A percentile compares a stretch with the other conserved stretches of the same genome.
These are phyloP conservation scores for Hemisphaericaspora subhashii DNA, from an alignment of 1,139 yeast genomes.

Conservation along the genomic window DNA sequence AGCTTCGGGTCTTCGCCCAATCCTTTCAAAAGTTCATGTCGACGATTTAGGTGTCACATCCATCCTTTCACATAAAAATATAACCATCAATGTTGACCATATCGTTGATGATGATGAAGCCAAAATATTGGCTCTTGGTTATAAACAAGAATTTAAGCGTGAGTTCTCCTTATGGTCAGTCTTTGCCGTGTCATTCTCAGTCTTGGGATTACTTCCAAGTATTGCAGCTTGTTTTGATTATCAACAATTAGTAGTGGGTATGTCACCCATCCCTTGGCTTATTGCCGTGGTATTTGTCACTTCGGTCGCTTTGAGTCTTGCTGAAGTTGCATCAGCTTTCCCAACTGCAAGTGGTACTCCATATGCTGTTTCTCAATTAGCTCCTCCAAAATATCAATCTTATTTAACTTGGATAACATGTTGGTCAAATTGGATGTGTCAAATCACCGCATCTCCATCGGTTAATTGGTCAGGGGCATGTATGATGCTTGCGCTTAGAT, in stretches of 20 bases:
- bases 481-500: slow-evolving; percentile 56
- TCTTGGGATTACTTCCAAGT: slow-evolving; percentile 70
- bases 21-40: slow-evolving; percentile 38
- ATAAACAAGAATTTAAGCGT: slow-evolving; percentile 71
- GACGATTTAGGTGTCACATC: slow-evolving; percentile 41
- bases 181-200: slow-evolving; percentile 70
- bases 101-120: slow-evolving; percentile 54
- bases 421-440: slow-evolving; percentile 54
- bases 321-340: slow-evolving; percentile 48
- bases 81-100: slow-evolving; percentile 47
- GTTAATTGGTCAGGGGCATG: slow-evolving; percentile 62
- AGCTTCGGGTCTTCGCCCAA: slow-evolving; percentile 24
- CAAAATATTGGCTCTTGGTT: slow-evolving; percentile 63
- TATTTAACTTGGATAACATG: slow-evolving; percentile 60
- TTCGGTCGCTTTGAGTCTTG: slow-evolving; percentile 50
- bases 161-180: slow-evolving; percentile 64
- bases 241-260: slow-evolving; percentile 53
- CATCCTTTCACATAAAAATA: slow-evolving; percentile 39
- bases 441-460: slow-evolving; percentile 54
- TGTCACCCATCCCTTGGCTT: slow-evolving; percentile 56
- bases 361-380: slow-evolving; percentile 49
- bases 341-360: slow-evolving; percentile 54
- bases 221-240: slow-evolving; percentile 59
- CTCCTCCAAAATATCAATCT: slow-evolving; percentile 55
- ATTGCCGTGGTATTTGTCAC: slow-evolving; percentile 51